Evolutionary conservation across 2,329 filamentous ascomycete genomes (phyloP).

Genomic region (Colletotrichum truncatum): DNA sequence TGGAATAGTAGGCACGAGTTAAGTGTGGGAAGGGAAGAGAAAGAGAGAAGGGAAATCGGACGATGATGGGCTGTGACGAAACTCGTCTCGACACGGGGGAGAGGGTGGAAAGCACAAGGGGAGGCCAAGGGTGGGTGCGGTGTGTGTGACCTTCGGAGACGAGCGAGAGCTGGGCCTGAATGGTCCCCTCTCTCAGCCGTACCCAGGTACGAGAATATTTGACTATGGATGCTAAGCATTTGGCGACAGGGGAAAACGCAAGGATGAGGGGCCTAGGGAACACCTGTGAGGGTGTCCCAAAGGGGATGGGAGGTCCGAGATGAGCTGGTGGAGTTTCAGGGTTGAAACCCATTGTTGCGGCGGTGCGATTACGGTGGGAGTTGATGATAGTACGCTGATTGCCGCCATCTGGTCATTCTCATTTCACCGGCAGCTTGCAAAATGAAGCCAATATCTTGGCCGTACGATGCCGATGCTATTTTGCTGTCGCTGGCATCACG

Average conservation of each 20-base stretch:
- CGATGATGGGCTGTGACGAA: slow-evolving; percentile 29
- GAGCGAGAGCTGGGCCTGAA: neutral
- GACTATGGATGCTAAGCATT: slow-evolving; percentile 19
- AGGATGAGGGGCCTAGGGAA: neutral
- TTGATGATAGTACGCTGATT: neutral
- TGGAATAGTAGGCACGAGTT: neutral
- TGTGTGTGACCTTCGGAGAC: no score
- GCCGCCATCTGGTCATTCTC: neutral
- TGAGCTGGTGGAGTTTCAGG: slow-evolving; percentile 29
- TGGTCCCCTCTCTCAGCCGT: neutral
- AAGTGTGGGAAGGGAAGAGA: neutral
- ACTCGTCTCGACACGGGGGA: slow-evolving; percentile 27
- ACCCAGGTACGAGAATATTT: neutral
- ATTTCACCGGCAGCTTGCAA: neutral
- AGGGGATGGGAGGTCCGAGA: slow-evolving; percentile 22
- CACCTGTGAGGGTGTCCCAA: neutral
- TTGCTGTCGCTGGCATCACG: no score
- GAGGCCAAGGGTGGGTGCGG: neutral
- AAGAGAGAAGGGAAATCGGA: slow-evolving; percentile 18
- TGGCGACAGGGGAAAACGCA: neutral
- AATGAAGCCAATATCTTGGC: slow-evolving; percentile 9
- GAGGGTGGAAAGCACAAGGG: neutral
- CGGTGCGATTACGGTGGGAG: slow-evolving; percentile 17
- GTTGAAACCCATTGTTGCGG: slow-evolving; percentile 27
- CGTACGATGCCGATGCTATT: slow-evolving; percentile 2